Evolutionary conservation across 805 yeast genomes (phyloP), one percentile per base, ranked within the genome.

Genomic region (Metschnikowia arizonensis): DNA sequence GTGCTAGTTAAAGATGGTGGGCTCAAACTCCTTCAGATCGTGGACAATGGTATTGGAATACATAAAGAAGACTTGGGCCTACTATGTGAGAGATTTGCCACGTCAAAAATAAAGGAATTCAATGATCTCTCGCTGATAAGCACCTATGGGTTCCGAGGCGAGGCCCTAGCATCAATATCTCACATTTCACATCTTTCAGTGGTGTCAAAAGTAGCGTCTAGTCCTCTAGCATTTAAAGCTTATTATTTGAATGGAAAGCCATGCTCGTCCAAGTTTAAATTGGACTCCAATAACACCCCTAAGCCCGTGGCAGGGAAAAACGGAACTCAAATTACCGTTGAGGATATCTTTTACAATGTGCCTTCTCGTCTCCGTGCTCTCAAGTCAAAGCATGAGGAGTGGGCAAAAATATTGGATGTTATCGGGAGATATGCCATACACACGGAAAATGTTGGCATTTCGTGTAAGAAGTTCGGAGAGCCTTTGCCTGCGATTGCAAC

Each of bases 91-190:
- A 68, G 99, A 21, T 91, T 89, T 65, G 87, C 98, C 18, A 93
- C 99, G 0, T 89, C 97, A 0, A 93, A 93, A 62, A 65, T 93
- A 19, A 50, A 64, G 1, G 72, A 66, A 7, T 91, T 85, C 60
- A 91, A 86, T 41, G 99, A 93, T 61, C 73, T 93, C 47, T 68
- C 70, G 40, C 62, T 73, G 3, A 78, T 93, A 19, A 68, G 77
- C 18, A 90, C 98, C 0, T 88, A 88, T 62, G 99, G 99, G 4
- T 93, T 93, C 61, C 74, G 99, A 45, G 99, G 99, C 12, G 99
- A 93, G 63, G 99, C 99, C 0, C 69, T 93, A 40, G 97, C 98
- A 1, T 83, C 93, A 59, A 90, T 93, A 6, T 88, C 97, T 0
- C 97, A 91, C 58, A 83, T 93, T 17, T 76, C 97, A 0, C 83